Percentiles rank a stretch among this genome's conserved stretches.
These are phyloP conservation scores for Nannizziopsis barbatae DNA, from an alignment of 2,329 filamentous ascomycete genomes.

Conservation along the genomic window DNA sequence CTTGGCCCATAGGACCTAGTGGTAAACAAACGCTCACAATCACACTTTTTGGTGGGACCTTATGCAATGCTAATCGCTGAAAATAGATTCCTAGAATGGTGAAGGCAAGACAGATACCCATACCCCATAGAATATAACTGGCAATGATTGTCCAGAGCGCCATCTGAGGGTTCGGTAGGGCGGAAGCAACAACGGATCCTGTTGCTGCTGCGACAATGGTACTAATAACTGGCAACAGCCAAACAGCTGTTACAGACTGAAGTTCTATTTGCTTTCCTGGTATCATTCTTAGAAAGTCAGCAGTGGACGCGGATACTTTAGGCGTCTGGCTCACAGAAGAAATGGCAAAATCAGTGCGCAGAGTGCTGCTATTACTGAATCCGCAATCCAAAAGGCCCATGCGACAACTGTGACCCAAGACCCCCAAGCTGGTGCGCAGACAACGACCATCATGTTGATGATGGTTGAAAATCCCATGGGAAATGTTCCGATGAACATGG, in stretches of 20 bases:
- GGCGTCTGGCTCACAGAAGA: conserved; percentile 33
- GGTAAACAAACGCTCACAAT: conserved; percentile 60
- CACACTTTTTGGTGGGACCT: conserved; percentile 56
- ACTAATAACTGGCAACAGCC: conserved; percentile 56
- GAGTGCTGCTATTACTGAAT: conserved; percentile 42
- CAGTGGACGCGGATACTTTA: background rate
- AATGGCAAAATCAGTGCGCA: conserved; percentile 48
- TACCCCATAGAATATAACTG: conserved; percentile 61
- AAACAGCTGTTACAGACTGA: conserved; percentile 53
- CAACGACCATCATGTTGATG: conserved; percentile 52
- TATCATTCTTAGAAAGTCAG: conserved; percentile 17
- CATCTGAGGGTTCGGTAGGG: conserved; percentile 45
- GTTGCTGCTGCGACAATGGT: conserved; percentile 55
- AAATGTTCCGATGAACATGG: conserved; percentile 56
- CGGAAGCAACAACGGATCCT: conserved; percentile 51
- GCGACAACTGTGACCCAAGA: conserved; percentile 44
- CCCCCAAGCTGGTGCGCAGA: conserved; percentile 52
- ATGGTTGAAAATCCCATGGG: conserved; percentile 61
- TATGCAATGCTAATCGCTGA: conserved; percentile 55
- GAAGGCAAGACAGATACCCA: conserved; percentile 51
- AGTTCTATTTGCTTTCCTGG: conserved; percentile 37
- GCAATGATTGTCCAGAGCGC: conserved; percentile 53
- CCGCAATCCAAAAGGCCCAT: conserved; percentile 50
- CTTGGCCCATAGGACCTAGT: conserved; percentile 55
- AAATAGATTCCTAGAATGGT: conserved; percentile 59